phyloP scores from a whole-genome alignment of 164 flowering plant species.

The Chimonanthus praecox region DNA sequence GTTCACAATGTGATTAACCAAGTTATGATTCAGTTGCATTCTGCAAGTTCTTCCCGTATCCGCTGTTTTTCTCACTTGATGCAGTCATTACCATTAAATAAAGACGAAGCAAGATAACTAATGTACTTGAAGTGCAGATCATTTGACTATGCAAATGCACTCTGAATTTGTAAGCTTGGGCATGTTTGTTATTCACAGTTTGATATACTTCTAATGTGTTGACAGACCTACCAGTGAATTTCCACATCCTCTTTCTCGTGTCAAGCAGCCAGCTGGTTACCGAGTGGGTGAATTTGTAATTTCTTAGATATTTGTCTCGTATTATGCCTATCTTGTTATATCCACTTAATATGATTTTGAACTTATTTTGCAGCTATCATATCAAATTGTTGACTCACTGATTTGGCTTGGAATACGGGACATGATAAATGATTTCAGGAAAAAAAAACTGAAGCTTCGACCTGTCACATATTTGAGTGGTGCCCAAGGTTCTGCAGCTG shows the following conservation, averaged over 20 bases:
- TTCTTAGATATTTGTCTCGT: neutral
- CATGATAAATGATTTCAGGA: slow-evolving; percentile 93
- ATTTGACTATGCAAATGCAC: slow-evolving; percentile 1
- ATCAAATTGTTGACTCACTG: slow-evolving; percentile 95
- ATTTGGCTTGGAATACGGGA: slow-evolving; percentile 99
- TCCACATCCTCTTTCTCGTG: slow-evolving; percentile 98
- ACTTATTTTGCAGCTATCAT: slow-evolving; percentile 65
- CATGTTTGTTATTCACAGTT: neutral
- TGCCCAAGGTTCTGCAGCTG: slow-evolving; percentile 75
- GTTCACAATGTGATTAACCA: neutral
- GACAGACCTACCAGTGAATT: slow-evolving; percentile 96
- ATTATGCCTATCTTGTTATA: neutral
- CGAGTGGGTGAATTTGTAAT: slow-evolving; percentile 48
- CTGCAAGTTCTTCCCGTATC: neutral
- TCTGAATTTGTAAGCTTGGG: neutral
- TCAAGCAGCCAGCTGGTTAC: slow-evolving; percentile 88
- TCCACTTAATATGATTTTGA: neutral
- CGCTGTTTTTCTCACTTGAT: neutral
- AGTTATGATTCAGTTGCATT: neutral
- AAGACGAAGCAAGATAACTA: neutral
- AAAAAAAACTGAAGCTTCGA: slow-evolving; percentile 84
- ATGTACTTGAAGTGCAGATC: neutral
- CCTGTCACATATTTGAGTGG: slow-evolving; percentile 99
- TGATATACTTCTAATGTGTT: slow-evolving; percentile 2
- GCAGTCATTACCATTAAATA: neutral